Evolutionary conservation across 192 early-diverging fungal genomes (phyloP).

Genomic region (Rhizophlyctis rosea): DNA sequence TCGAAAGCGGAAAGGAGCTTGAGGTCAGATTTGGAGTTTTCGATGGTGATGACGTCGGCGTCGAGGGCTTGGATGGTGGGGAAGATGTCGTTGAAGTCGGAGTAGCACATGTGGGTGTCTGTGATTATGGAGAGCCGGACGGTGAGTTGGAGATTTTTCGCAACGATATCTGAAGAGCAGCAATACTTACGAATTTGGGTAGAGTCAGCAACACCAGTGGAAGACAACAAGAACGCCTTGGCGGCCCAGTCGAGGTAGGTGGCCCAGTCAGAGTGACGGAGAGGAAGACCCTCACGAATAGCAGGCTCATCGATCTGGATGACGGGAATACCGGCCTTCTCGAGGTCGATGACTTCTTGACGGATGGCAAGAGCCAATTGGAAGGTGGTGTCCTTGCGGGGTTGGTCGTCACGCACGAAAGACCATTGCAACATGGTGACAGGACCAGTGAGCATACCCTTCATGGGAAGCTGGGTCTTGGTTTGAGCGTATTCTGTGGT

Average conservation of each 20-base stretch:
- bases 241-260: slow-evolving; percentile 96
- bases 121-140: neutral
- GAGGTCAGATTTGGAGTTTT: slow-evolving; percentile 95
- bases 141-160: too few relatives aligned
- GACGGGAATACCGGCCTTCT: slow-evolving; percentile 83
- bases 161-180: neutral
- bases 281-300: slow-evolving; percentile 96
- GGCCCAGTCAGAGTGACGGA: slow-evolving; percentile 81
- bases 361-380: slow-evolving; percentile 95
- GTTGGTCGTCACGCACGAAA: slow-evolving; percentile 97
- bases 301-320: slow-evolving; percentile 99
- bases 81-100: slow-evolving; percentile 99
- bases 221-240: slow-evolving; percentile 85
- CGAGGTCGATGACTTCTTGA: slow-evolving; percentile 93
- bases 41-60: slow-evolving; percentile 96
- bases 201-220: slow-evolving; percentile 75
- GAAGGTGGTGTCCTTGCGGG: slow-evolving; percentile 72
- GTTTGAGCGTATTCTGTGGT: slow-evolving; percentile 89
- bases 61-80: slow-evolving; percentile 87
- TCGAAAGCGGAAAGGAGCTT: slow-evolving; percentile 91
- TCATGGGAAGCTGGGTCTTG: slow-evolving; percentile 87
- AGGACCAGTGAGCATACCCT: slow-evolving; percentile 99
- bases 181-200: slow-evolving; percentile 85
- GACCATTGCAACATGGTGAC: slow-evolving; percentile 99
- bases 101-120: slow-evolving; percentile 94